These are phyloP conservation scores for Globisporangium orthogonon DNA, from an alignment of 352 stramenopile species.

Conservation along the genomic window DNA sequence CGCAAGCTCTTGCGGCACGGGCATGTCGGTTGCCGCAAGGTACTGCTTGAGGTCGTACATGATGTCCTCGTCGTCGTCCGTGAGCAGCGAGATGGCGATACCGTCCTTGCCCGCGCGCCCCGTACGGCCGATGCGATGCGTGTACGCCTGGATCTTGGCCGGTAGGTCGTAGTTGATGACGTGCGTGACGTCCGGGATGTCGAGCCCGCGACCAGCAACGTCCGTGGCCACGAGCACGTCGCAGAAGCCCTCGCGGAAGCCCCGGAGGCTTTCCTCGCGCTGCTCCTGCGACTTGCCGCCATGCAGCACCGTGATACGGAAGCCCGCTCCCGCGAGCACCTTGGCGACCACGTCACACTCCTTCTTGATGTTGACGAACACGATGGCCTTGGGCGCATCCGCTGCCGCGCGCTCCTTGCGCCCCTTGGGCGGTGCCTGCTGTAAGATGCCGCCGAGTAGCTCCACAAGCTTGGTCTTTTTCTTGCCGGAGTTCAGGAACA, in stretches of 20 bases:
- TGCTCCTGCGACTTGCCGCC: constrained; percentile 96
- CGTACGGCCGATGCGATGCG: constrained; percentile 97
- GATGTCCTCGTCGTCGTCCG: constrained; percentile 95
- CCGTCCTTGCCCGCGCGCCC: constrained; percentile 96
- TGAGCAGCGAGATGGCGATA: constrained; percentile 97
- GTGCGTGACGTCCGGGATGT: constrained; percentile 98
- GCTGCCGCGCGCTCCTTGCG: constrained; percentile 68
- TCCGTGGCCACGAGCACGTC: constrained; percentile 93
- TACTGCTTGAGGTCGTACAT: constrained; percentile 97
- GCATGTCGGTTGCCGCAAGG: constrained; percentile 92
- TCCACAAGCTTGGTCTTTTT: constrained; percentile 88
- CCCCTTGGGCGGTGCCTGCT: constrained; percentile 49
- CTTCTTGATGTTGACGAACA: constrained; percentile 99
- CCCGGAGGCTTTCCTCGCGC: constrained; percentile 88
- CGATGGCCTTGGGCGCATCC: constrained; percentile 93
- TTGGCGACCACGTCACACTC: constrained; percentile 94
- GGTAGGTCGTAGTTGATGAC: constrained; percentile 99
- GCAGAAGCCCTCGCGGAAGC: constrained; percentile 85
- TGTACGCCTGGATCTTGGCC: constrained; percentile 97
- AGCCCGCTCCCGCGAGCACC: constrained; percentile 88
- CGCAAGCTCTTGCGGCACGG: constrained; percentile 91
- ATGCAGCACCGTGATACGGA: constrained; percentile 93
- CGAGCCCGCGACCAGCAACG: constrained; percentile 93
- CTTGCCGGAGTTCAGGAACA: constrained; percentile 90
- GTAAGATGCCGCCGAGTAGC: constrained; percentile 83